Evolutionary conservation across 192 early-diverging fungal genomes (phyloP).

Genomic region (Coemansia pectinata): DNA sequence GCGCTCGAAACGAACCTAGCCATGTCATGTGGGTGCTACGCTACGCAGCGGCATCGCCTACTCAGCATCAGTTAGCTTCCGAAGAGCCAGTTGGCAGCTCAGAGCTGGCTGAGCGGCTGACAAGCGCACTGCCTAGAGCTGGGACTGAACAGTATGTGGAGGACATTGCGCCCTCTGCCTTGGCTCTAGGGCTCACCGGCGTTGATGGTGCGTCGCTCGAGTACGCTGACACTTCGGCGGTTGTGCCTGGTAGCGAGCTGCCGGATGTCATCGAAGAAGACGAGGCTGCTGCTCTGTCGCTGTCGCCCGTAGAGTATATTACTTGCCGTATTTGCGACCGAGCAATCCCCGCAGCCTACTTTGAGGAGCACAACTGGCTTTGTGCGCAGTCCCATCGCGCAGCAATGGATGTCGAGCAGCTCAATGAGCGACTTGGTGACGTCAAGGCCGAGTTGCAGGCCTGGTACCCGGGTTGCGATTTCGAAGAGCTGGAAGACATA

Average conservation of each 20-base stretch:
- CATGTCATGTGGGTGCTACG: conserved; percentile 51
- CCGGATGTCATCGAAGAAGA: neutral
- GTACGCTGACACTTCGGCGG: neutral
- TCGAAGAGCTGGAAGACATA: conserved; percentile 26
- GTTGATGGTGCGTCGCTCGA: neutral
- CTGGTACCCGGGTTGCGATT: conserved; percentile 40
- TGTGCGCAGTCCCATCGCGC: conserved; percentile 49
- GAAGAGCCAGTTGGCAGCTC: neutral
- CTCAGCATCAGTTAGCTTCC: neutral
- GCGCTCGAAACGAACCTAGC: conserved; percentile 27
- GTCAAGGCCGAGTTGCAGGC: conserved; percentile 35
- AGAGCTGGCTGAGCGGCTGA: neutral
- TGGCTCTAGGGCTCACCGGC: neutral
- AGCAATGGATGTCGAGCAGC: conserved; percentile 44
- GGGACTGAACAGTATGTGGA: neutral
- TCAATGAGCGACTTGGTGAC: conserved; percentile 41
- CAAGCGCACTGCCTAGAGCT: neutral
- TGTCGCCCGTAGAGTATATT: conserved; percentile 22
- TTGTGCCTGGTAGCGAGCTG: neutral
- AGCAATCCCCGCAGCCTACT: conserved; percentile 33
- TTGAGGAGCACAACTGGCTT: conserved; percentile 50
- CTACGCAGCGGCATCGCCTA: conserved; percentile 4
- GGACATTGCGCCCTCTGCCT: neutral
- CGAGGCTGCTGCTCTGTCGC: neutral
- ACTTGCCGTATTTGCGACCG: conserved; percentile 50